Evolutionary conservation across 805 yeast genomes (phyloP).

Genomic region (Tetrapisispora taiwanensis): DNA sequence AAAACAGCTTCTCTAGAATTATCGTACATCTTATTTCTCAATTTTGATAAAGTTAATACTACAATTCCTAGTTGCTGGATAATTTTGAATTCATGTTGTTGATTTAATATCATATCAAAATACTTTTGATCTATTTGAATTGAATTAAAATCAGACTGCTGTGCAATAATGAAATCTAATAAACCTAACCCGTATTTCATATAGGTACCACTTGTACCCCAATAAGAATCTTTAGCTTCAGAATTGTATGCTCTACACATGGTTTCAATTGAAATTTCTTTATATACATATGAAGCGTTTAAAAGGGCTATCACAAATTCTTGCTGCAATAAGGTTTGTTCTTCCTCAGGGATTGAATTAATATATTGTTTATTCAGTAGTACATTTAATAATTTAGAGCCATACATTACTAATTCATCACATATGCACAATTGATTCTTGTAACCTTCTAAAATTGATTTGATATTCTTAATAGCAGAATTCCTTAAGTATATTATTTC

Average conservation of each 20-base stretch:
- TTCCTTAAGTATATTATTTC: background rate
- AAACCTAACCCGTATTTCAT: slow-evolving; percentile 22
- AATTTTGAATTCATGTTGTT: slow-evolving; percentile 12
- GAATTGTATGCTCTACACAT: slow-evolving; percentile 20
- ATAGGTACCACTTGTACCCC: slow-evolving; percentile 24
- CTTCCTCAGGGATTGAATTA: background rate
- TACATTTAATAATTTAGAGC: background rate
- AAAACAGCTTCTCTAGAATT: slow-evolving; percentile 17
- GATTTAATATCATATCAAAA: slow-evolving; percentile 1
- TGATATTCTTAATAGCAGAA: background rate
- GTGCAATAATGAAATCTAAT: slow-evolving; percentile 7
- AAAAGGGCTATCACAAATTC: slow-evolving; percentile 9
- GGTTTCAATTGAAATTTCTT: slow-evolving; percentile 15
- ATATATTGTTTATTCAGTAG: background rate
- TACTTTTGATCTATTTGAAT: background rate
- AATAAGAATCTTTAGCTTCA: slow-evolving; percentile 10
- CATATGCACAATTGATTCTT: background rate
- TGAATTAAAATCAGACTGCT: background rate
- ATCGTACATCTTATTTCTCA: slow-evolving; percentile 17
- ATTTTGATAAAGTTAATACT: slow-evolving; percentile 24
- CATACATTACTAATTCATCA: slow-evolving; percentile 8
- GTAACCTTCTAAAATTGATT: background rate
- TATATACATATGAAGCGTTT: slow-evolving; percentile 15
- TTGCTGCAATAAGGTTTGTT: background rate
- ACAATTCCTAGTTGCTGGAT: slow-evolving; percentile 24